These are phyloP conservation scores for Xylaria cubensis DNA, from an alignment of 495 filamentous ascomycete genomes.

Conservation along the genomic window DNA sequence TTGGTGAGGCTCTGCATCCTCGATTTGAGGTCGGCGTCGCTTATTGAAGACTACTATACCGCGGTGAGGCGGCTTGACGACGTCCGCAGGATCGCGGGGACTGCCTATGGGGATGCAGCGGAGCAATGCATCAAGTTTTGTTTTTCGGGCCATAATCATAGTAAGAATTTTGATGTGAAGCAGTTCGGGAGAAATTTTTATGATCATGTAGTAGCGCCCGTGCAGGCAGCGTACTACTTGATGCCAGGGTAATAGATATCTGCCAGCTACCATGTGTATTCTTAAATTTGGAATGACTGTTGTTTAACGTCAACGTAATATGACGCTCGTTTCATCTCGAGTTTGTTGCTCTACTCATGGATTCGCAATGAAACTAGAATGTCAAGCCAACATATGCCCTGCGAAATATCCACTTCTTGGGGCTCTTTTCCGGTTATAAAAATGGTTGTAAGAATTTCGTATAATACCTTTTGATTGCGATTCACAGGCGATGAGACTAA, in stretches of 20 bases:
- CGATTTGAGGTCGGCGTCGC: background rate
- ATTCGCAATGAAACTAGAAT: no score
- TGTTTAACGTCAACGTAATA: no score
- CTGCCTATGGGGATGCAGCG: background rate
- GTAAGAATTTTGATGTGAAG: background rate
- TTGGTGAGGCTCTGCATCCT: background rate
- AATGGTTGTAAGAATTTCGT: no score
- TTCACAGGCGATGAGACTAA: no score
- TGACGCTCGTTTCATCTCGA: no score
- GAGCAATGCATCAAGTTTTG: slow-evolving; percentile 4
- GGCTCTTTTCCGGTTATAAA: no score
- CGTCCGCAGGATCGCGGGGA: slow-evolving; percentile 8
- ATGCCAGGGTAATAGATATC: slow-evolving; percentile 5
- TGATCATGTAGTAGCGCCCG: slow-evolving; percentile 5
- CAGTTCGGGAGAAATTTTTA: slow-evolving; percentile 14
- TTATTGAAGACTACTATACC: background rate
- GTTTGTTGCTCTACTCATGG: no score
- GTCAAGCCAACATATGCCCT: no score
- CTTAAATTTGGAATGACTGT: no score
- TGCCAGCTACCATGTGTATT: background rate
- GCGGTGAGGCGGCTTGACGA: slow-evolving; percentile 2
- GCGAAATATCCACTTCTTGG: no score
- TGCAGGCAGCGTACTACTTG: slow-evolving; percentile 10
- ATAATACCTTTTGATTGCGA: no score
- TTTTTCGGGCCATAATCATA: background rate